Conservation (phyloP, 352 stramenopile species). For the Pythium volutum region DNA sequence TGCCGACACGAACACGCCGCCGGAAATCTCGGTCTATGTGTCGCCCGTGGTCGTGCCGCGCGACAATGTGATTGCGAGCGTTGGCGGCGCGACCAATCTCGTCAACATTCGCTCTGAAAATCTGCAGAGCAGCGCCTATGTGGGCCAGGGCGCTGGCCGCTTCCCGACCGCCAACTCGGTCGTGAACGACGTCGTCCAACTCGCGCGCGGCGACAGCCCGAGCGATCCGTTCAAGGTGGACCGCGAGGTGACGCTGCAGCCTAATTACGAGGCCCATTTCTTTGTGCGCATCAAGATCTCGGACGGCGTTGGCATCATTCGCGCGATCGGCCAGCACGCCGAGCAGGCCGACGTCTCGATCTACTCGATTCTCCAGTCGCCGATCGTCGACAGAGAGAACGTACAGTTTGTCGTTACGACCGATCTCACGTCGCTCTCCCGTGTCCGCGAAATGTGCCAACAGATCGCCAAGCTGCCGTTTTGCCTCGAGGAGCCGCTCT, state of each 20-base stretch:
- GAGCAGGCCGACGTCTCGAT: constrained; percentile 95
- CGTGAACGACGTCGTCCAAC: constrained; percentile 93
- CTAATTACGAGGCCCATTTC: constrained; percentile 92
- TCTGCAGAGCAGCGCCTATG: constrained; percentile 88
- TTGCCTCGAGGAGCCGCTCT: constrained; percentile 79
- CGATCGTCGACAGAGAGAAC: constrained; percentile 90
- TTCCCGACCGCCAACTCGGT: constrained; percentile 96
- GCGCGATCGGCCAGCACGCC: constrained; percentile 92
- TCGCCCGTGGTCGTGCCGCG: constrained; percentile 90
- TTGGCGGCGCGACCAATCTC: constrained; percentile 89
- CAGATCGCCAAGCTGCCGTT: constrained; percentile 89
- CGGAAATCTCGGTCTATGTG: constrained; percentile 92
- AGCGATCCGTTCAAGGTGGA: constrained; percentile 84
- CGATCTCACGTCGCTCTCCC: constrained; percentile 86
- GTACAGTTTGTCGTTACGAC: constrained; percentile 97
- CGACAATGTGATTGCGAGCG: constrained; percentile 87
- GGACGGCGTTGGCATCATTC: constrained; percentile 94
- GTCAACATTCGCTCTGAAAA: constrained; percentile 90
- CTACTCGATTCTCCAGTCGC: constrained; percentile 96
- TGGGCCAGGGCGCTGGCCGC: constrained; percentile 91
- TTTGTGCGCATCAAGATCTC: constrained; percentile 95
- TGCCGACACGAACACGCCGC: constrained; percentile 54
- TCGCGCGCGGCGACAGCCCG: constrained; percentile 83
- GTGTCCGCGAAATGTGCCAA: constrained; percentile 86
- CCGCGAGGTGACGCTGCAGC: constrained; percentile 63